Base-by-base conservation (phyloP, 2,329 filamentous ascomycete species). In the Talaromyces piceae region DNA sequence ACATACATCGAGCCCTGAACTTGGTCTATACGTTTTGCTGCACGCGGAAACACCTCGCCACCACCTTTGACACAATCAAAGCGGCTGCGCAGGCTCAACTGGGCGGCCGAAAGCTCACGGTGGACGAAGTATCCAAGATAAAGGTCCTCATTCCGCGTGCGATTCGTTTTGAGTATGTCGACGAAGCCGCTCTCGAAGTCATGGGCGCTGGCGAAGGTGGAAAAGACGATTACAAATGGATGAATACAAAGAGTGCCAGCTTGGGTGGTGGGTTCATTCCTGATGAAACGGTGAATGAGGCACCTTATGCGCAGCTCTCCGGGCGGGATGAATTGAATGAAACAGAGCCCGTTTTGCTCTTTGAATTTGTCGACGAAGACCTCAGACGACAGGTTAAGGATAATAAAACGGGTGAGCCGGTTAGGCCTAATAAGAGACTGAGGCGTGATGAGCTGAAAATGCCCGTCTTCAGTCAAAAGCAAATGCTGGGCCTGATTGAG, bases 21-120 rank as follows among this genome's bases (percentile, higher is more conserved):
- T 73, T 97, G 1, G 89, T 97, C 1, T 95, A 89, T 61, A 97
- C 93, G 0, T 97, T 98, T 64, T 95, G 89, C 72, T 93, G 84
- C 64, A 91, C 91, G 1, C 83, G 93, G 43, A 96, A 95, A 65
- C 88, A 97, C 61, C 78, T 97, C 25, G 84, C 88, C 0, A 97
- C 93, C 0, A 96, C 91, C 0, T 89, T 96, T 58, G 87, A 93
- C 13, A 95, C 86, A 5, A 87, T 98, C 44, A 89, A 84, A 59
- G 80, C 82, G 7, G 81, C 91, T 0, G 91, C 97, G 1, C 89
- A 96, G 67, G 81, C 80, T 0, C 89, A 96, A 63, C 90, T 83
- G 54, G 84, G 86, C 60, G 65, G 64, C 1, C 78, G 81, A 22
- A 74, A 82, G 16, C 69, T 98, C 39, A 75, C 75, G 0, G 71